These are phyloP conservation scores for Phytophthora rubi DNA, from an alignment of 352 stramenopile species.

Conservation along the genomic window DNA sequence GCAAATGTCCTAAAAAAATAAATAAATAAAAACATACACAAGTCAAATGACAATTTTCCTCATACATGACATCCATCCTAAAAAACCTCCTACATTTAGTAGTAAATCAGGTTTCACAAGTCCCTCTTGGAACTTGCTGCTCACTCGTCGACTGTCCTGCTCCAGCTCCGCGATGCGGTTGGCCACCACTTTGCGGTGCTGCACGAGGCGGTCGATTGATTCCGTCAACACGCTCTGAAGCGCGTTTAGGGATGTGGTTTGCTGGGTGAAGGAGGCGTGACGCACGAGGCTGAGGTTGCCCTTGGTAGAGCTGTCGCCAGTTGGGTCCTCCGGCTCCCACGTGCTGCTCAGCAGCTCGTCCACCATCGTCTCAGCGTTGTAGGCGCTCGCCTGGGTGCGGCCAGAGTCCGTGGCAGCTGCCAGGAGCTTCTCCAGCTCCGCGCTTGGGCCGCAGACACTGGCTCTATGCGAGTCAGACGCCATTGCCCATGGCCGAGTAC, in stretches of 20 bases:
- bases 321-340: constrained; percentile 41
- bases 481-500: neutral
- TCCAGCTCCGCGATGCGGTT: constrained; percentile 66
- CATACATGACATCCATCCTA: neutral
- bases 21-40: constrained; percentile 2
- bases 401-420: constrained; percentile 2
- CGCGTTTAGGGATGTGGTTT: constrained; percentile 71
- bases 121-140: constrained; percentile 68
- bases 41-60: too few species aligned
- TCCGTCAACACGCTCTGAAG: constrained; percentile 63
- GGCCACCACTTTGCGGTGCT: constrained; percentile 64
- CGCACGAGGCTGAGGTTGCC: neutral
- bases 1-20: constrained; percentile 60
- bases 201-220: constrained; percentile 63
- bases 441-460: constrained; percentile 37
- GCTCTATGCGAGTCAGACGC: neutral
- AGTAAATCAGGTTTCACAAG: constrained; percentile 65
- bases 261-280: constrained; percentile 53
- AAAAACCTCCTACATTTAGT: constrained; percentile 44
- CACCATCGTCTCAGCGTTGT: constrained; percentile 79
- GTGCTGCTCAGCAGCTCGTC: constrained; percentile 75
- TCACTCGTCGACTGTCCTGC: constrained; percentile 65
- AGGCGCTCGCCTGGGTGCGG: constrained; percentile 18
- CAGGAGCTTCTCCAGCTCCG: constrained; percentile 71
- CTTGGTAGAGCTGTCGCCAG: constrained; percentile 12